These are phyloP conservation scores for Musa schizocarpa DNA, from an alignment of 176 grass and related monocot genomes.

Conservation along the genomic window DNA sequence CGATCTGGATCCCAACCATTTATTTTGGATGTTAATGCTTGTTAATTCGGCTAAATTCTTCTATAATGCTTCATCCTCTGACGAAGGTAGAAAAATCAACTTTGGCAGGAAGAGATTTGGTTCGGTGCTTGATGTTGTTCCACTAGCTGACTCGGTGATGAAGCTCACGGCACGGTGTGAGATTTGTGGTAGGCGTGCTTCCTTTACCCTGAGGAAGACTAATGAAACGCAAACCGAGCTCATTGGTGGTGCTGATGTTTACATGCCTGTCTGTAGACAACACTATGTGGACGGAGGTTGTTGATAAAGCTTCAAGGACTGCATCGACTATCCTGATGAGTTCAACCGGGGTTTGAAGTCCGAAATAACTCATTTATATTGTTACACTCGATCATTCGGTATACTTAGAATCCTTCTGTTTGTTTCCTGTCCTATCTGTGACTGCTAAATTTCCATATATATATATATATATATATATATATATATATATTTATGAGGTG, in stretches of 20 bases:
- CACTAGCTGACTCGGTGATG: conserved; percentile 69
- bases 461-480: background rate
- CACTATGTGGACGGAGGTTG: conserved; percentile 73
- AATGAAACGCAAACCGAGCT: conserved; percentile 67
- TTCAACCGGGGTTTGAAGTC: conserved; percentile 20
- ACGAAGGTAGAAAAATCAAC: background rate
- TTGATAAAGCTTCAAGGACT: conserved; percentile 49
- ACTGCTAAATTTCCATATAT: background rate
- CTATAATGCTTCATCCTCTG: background rate
- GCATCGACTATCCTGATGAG: conserved; percentile 44
- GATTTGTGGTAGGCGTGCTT: conserved; percentile 48
- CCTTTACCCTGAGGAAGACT: conserved; percentile 88
- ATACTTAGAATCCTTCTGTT: background rate
- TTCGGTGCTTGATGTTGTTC: conserved; percentile 81
- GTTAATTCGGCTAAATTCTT: background rate
- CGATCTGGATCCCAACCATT: too few species aligned
- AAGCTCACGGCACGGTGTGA: conserved; percentile 83
- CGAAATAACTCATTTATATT: conserved; percentile 26
- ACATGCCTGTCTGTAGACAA: conserved; percentile 87
- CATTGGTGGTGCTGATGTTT: conserved; percentile 79
- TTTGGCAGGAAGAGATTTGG: conserved; percentile 69
- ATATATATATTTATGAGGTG: background rate
- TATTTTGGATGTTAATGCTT: too few species aligned
- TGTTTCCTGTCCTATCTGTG: background rate
- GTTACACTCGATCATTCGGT: too few species aligned